Evolutionary conservation across 805 yeast genomes (phyloP), one percentile per base, ranked within the genome.

Genomic region (Lachancea lanzarotensis): DNA sequence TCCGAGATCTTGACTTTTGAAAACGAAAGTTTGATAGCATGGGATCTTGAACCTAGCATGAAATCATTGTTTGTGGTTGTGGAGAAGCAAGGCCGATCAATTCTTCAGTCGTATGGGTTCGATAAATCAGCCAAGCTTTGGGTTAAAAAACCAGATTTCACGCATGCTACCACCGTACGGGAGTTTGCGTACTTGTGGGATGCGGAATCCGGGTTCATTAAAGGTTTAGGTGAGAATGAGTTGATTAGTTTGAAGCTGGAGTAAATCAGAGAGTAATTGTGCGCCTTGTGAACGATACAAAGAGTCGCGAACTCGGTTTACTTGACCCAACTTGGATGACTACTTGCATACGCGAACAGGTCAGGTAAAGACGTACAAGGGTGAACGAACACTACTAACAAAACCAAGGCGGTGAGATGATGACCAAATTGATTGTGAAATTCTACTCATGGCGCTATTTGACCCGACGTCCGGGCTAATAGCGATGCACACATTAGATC

Each of bases 1-100:
- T 39, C 44, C 6, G 48, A 43, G n/a, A 52, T 57, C 3, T 27
- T 52, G 22, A 27, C 22, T 1, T 32, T 48, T 8, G 45, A 37
- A 4, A 13, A 38, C n/a, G 30, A 31, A 11, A 35, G 18, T 10
- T 15, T 31, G n/a, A 37, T 38, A 13, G 20, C 32, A 5, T 42
- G 44, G 32, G 50, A 47, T 25, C 12, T 40, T 8, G 50, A 47
- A 17, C 45, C 43, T 13, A 40, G 45, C 16, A 41, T 41, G 27
- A 47, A 43, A 31, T 27, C 27, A 15, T 31, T 47, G 13, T 43
- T 32, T 33, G 15, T 37, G n/a, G 20, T 32, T 10, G 10, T 18
- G 10, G 42, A 43, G 20, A 18, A 18, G 26, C 22, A 33, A n/a
- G 30, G 29, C 17, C 27, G 12, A 16, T 15, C 10, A 3, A 36